Base-by-base conservation (phyloP, 768 basidiomycete genomes). In the Paxillus rubicundulus region DNA sequence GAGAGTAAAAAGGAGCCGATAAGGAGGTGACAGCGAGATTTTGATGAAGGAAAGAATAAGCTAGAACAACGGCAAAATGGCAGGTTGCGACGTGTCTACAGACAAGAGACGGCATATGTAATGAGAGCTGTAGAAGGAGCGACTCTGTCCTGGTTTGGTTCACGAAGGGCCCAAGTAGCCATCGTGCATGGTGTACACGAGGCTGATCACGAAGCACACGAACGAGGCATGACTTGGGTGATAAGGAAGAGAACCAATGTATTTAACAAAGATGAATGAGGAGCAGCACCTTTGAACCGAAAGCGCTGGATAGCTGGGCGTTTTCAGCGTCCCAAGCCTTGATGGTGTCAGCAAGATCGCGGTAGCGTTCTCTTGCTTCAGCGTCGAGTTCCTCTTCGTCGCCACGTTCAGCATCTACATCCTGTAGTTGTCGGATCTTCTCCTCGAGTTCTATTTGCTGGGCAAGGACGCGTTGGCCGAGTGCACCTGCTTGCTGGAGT, bases 371-470 rank as follows among this genome's bases (percentile, higher is more conserved):
- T 40, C 83, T 77, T n/a, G 87, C 79, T 49, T 87, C 84, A 12
- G 77, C 62, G 63, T 87, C 84, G 55, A 86, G 73, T 53, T 81
- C 81, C 36, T 82, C 81, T 53, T 83, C 82, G 55, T 82, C 85
- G 3, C 72, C 74, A 57, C 81, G 84, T 53, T 85, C 86, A 17
- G 72, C 78, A 48, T 85, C 86, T 14, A 82, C 66, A 33, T 87
- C 87, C 61, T 92, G 87, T 47, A 96, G 77, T 64, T 88, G 87
- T 40, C 82, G 77, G 54, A 98, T 91, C 47, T 91, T 82, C 65
- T 87, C 86, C 70, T 97, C 92, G 56, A 98, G 82, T 66, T 96
- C 91, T 73, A 91, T 86, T 72, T 92, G 92, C 75, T 98, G 96
- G 17, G 84, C 82, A 55, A 98, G 85, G 62, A 98, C 84, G 69